Evolutionary conservation across 768 basidiomycete genomes (phyloP).

Genomic region (Rhodosporidiobolus sp.): DNA sequence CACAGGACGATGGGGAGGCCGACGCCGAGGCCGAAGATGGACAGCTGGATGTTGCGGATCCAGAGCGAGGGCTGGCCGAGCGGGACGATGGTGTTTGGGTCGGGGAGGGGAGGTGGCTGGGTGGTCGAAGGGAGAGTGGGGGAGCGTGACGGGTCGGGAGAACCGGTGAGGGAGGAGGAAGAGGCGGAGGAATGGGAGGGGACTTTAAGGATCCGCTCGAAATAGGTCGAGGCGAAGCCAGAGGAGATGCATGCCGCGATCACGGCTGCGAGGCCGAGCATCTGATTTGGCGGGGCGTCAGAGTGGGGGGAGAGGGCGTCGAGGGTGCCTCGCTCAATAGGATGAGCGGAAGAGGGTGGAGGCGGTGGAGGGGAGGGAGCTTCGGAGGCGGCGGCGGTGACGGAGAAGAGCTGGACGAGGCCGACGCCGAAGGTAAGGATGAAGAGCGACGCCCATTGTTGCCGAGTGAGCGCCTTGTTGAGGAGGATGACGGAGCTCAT

Average conservation of each 20-base stretch:
- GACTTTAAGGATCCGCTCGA: conserved; percentile 85
- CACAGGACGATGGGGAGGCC: conserved; percentile 62
- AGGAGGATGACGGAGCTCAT: conserved; percentile 86
- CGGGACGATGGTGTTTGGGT: conserved; percentile 53
- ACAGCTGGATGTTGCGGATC: conserved; percentile 94
- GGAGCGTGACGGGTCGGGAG: not conserved
- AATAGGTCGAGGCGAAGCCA: conserved; percentile 91
- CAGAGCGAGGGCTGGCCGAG: conserved; percentile 69
- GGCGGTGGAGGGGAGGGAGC: not conserved
- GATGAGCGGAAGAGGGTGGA: not conserved
- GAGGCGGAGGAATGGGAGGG: conserved; percentile 13
- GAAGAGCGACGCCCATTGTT: conserved; percentile 75
- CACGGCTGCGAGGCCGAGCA: conserved; percentile 84
- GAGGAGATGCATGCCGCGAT: conserved; percentile 87
- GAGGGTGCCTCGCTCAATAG: not conserved
- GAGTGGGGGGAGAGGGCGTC: not conserved
- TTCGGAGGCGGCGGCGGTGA: not conserved
- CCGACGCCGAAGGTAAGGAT: conserved; percentile 50
- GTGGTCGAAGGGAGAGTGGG: conserved; percentile 7
- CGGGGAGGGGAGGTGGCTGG: not conserved
- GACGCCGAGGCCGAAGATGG: conserved; percentile 83
- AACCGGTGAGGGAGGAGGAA: not conserved
- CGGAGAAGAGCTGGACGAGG: conserved; percentile 65
- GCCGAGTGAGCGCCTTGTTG: conserved; percentile 53
- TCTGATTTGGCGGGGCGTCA: conserved; percentile 57